Base-by-base conservation (phyloP, 2,329 filamentous ascomycete species). In the Tolypocladium tropicale region DNA sequence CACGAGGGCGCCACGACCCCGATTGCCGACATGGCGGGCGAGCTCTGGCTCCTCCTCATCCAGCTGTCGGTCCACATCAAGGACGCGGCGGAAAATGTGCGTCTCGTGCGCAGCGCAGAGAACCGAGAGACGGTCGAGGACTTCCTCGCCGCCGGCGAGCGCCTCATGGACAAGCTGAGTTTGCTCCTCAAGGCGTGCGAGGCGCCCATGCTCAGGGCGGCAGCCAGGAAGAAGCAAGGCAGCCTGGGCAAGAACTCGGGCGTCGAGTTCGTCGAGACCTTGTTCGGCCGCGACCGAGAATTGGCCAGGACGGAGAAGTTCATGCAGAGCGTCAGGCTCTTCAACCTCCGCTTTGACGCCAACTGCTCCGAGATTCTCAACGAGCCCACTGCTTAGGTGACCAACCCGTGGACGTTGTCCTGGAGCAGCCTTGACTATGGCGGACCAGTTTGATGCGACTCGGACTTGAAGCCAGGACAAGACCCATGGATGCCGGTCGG, bases 41-140 rank as follows among this genome's bases (percentile, higher is more conserved):
- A 97, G 67, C 80, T 99, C 55, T 99, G 94, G 94, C 81, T 97
- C 28, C 80, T 96, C 52, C 82, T 97, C 57, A 97, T 97, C 71
- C 89, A 96, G 73, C 80, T 97, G 50, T 88, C 91, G 16, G 91
- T 90, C 69, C 96, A 97, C 77, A 83, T 96, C 72, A 96, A 95
- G 81, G 84, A 90, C 57, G 88, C 90, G 50, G 89, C 95, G 64
- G 89, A 94, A 71, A 84, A 79, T 60, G 80, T 90, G 60, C 78
- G 81, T 53, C 82, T 83, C 57, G 88, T 97, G 63, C 84, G 89
- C 63, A 80, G 79, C 65, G 72, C 77, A 58, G 89, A 94, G 59
- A 89, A 86, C 68, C 80, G 81, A 61, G 89, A 95, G 65, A 83
- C 92, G 67, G 81, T 97, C 48, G 85, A 93, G 62, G 93, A 96